Percentiles rank a stretch among this genome's conserved stretches.
Evolutionary conservation across 1,284 basidiomycete species (phyloP).

Genomic region (Papiliotrema flavescens): DNA sequence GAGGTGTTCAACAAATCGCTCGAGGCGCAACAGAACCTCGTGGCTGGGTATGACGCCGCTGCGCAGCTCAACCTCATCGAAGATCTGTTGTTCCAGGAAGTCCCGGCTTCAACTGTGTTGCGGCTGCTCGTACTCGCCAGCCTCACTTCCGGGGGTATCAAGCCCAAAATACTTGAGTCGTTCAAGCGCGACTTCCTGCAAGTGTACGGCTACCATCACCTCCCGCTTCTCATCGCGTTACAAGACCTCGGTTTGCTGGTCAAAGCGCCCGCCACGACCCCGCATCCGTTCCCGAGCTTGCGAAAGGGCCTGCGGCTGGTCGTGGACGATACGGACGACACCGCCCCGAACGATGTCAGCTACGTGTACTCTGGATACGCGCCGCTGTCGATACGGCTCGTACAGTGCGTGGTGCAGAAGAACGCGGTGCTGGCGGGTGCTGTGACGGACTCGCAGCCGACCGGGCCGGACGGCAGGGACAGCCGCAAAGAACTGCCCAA

Average conservation of each 20-base stretch:
- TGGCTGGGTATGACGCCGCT: conserved; percentile 79
- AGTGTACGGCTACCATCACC: conserved; percentile 86
- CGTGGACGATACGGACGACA: conserved; percentile 76
- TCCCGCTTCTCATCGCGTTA: conserved; percentile 80
- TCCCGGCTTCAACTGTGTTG: conserved; percentile 70
- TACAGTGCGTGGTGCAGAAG: conserved; percentile 89
- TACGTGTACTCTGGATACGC: conserved; percentile 98
- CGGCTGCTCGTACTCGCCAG: conserved; percentile 82
- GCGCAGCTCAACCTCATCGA: conserved; percentile 77
- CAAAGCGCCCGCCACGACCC: conserved; percentile 36
- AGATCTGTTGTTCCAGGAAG: conserved; percentile 78
- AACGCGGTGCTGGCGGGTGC: conserved; percentile 63
- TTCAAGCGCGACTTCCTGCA: conserved; percentile 90
- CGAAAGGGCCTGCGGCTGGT: conserved; percentile 85
- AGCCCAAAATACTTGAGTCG: conserved; percentile 77
- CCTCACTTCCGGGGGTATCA: conserved; percentile 79
- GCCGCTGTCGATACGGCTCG: conserved; percentile 82
- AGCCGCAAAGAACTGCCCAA: conserved; percentile 50
- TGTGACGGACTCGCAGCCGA: conserved; percentile 14
- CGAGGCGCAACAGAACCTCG: conserved; percentile 94
- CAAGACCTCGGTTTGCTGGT: conserved; percentile 64
- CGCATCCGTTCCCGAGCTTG: conserved; percentile 61
- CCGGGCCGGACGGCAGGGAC: conserved; percentile 55
- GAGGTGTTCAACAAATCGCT: conserved; percentile 87
- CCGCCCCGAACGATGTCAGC: conserved; percentile 79